phyloP scores from a whole-genome alignment of 352 stramenopile species.

The Globisporangium parvum region DNA sequence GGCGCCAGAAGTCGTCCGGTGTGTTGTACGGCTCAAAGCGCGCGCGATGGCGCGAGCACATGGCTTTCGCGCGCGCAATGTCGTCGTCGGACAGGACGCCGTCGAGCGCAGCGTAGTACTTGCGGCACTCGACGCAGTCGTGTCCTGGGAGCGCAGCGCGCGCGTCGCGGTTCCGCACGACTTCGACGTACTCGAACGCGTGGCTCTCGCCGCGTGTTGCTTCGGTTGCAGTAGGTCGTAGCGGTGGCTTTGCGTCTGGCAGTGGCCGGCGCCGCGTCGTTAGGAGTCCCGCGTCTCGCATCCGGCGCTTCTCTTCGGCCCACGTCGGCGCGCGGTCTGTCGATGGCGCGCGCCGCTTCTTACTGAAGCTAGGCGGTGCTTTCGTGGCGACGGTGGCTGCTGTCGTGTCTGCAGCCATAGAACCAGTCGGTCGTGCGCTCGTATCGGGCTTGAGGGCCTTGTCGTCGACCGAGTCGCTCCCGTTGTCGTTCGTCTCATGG shows the following conservation, averaged over 20 bases:
- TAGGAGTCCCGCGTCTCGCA: slow-evolving; percentile 4
- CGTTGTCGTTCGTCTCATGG: neutral
- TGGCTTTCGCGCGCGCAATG: slow-evolving; percentile 31
- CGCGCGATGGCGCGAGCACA: slow-evolving; percentile 72
- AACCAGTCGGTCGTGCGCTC: neutral
- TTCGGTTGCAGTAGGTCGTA: neutral
- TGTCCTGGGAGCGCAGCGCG: slow-evolving; percentile 49
- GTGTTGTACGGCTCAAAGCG: slow-evolving; percentile 70
- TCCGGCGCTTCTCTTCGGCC: slow-evolving; percentile 36
- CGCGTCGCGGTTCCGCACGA: slow-evolving; percentile 67
- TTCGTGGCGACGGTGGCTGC: neutral
- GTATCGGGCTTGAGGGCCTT: neutral
- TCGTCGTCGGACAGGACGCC: slow-evolving; percentile 30
- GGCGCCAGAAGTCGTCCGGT: slow-evolving; percentile 80
- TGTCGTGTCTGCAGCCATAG: neutral
- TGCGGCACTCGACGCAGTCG: slow-evolving; percentile 70
- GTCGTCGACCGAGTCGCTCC: neutral
- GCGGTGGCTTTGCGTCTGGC: neutral
- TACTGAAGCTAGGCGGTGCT: neutral
- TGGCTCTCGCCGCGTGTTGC: slow-evolving; percentile 14
- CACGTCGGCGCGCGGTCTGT: slow-evolving; percentile 21
- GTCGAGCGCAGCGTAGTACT: slow-evolving; percentile 73
- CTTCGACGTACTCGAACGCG: slow-evolving; percentile 57
- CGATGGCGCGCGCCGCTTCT: neutral
- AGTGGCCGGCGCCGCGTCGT: neutral